These are phyloP conservation scores for Russula compacta DNA, from an alignment of 768 basidiomycete species.

Conservation along the genomic window DNA sequence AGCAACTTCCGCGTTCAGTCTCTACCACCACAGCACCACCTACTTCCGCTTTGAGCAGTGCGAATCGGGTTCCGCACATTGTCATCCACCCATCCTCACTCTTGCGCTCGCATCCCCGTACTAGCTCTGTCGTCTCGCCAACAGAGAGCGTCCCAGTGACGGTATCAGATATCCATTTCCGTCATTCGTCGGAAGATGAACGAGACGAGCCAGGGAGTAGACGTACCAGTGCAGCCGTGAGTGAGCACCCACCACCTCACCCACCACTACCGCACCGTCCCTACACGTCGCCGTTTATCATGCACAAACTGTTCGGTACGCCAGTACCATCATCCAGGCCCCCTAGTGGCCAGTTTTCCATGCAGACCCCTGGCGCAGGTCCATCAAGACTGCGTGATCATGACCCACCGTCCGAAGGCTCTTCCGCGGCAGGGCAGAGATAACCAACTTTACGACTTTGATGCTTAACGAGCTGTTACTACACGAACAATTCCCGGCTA, in stretches of 20 bases:
- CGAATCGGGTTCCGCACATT: conserved; percentile 1
- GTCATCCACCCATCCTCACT: conserved; percentile 19
- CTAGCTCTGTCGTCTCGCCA: conserved; percentile 22
- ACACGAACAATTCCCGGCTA: not conserved
- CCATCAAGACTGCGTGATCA: conserved; percentile 9
- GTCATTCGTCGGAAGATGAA: conserved; percentile 26
- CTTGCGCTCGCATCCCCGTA: conserved; percentile 17
- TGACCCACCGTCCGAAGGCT: not conserved
- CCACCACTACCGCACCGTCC: conserved; percentile 22
- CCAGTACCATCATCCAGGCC: conserved; percentile 6
- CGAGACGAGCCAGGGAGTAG: conserved; percentile 21
- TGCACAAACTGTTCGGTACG: conserved; percentile 27
- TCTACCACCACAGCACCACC: conserved; percentile 3
- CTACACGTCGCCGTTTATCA: conserved; percentile 27
- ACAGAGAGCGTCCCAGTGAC: conserved; percentile 30
- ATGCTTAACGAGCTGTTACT: not conserved
- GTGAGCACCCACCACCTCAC: conserved; percentile 23
- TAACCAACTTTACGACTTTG: conserved; percentile 5
- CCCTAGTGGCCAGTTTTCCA: not conserved
- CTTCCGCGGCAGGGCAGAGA: not conserved
- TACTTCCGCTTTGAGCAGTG: not conserved
- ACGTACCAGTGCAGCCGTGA: conserved; percentile 16
- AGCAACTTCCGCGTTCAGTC: conserved; percentile 7
- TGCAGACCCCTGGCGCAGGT: conserved; percentile 13
- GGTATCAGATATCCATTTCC: conserved; percentile 32